These are phyloP conservation scores for Lichtheimia corymbifera DNA, from an alignment of 371 early-diverging fungal genomes.

Conservation along the genomic window DNA sequence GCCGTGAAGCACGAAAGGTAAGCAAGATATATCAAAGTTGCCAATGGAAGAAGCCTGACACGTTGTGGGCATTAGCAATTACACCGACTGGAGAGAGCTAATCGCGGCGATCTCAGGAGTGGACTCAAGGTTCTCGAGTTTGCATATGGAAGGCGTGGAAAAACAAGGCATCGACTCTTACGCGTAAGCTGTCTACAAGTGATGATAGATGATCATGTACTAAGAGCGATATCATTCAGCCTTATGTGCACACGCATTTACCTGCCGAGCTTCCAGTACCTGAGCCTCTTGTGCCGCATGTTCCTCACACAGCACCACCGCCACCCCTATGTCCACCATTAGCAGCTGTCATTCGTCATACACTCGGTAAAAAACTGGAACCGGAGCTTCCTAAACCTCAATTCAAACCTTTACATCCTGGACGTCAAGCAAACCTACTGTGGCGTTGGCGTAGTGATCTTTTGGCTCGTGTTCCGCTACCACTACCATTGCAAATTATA, in stretches of 20 bases:
- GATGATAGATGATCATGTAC: background rate
- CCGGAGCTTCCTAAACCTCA: conserved; percentile 36
- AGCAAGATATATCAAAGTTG: background rate
- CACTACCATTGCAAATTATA: conserved; percentile 42
- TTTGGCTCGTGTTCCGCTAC: conserved; percentile 20
- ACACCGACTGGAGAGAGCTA: conserved; percentile 38
- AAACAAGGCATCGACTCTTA: conserved; percentile 31
- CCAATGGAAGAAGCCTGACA: background rate
- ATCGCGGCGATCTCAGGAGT: conserved; percentile 30
- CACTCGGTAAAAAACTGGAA: conserved; percentile 24
- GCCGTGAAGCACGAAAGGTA: conserved; percentile 42
- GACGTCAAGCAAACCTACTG: conserved; percentile 43
- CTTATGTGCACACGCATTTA: conserved; percentile 25
- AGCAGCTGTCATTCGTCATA: conserved; percentile 15
- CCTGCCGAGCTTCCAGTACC: conserved; percentile 21
- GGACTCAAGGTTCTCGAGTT: conserved; percentile 33
- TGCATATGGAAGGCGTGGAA: conserved; percentile 46
- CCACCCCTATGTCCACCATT: conserved; percentile 36
- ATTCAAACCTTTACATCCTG: conserved; percentile 47
- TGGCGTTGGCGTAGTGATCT: conserved; percentile 44
- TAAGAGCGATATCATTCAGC: conserved; percentile 16
- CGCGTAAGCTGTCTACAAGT: conserved; percentile 21
- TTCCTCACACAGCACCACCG: conserved; percentile 48
- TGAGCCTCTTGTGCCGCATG: conserved; percentile 37
- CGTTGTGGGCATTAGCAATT: conserved; percentile 18